Evolutionary conservation across 805 yeast species (phyloP), one percentile per base, ranked within the genome.

Genomic region (Jamesozyma piceae): DNA sequence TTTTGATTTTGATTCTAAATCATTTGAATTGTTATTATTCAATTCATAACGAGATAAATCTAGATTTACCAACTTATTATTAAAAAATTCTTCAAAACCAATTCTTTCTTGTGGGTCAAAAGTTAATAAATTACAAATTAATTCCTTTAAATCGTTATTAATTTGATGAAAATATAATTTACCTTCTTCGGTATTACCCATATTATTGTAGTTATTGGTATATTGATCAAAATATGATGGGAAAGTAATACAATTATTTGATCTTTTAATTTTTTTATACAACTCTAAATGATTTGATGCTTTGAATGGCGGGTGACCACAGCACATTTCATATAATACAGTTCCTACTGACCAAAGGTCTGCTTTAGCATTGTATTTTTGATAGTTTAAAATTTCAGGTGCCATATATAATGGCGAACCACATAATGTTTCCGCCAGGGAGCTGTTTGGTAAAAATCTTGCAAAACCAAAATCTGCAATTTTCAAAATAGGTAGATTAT

Each of bases 371-470:
- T 89, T 88, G 66, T 92, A 92, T 64, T 88, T 92, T 60, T 92
- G 97, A 57, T 86, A 89, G 49, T 95, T 73, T 52, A 92, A 68
- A 38, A 92, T 92, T 65, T 92, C 98, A 0, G 98, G 98, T 0
- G 98, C 98, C 98, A 92, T 92, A 64, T 92, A 92, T 35, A 92
- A 72, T 3, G 98, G 98, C 10, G 95, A 86, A 1, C 98, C 98
- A 71, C 98, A 92, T 51, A 92, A 69, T 1, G 98, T 92, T 60
- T 92, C 98, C 1, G 97, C 97, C 76, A 92, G 72, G 1, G 95
- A 81, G 2, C 97, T 83, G 39, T 84, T 79, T 5, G 98, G 98
- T 54, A 92, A 71, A 58, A 89, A 85, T 48, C 97, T 73, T 4
- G 98, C 98, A 67, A 92, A 92, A 1, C 98, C 98, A 64, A 92